phyloP scores from a whole-genome alignment of 1,284 basidiomycete species.

The Ganoderma meredithae region DNA sequence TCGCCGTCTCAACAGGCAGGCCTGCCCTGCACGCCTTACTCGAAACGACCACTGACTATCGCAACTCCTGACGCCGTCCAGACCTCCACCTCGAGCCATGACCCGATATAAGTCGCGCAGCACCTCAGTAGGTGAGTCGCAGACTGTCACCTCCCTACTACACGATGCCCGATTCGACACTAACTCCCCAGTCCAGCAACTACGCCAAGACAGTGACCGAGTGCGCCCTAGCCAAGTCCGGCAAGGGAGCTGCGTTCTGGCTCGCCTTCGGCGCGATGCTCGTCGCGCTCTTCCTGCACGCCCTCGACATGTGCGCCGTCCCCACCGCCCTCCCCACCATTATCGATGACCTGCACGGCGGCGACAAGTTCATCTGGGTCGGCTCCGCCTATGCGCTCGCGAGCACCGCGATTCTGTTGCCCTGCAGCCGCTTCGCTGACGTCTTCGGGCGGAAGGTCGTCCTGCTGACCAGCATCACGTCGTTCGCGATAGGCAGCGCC shows the following conservation, averaged over 20 bases:
- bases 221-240: background rate
- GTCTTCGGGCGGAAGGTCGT: conserved; percentile 38
- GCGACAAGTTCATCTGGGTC: conserved; percentile 27
- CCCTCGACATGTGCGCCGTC: conserved; percentile 28
- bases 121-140: background rate
- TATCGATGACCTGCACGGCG: conserved; percentile 24
- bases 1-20: background rate
- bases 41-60: background rate
- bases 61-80: background rate
- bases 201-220: background rate
- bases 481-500: conserved; percentile 40
- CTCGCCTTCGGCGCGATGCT: conserved; percentile 20
- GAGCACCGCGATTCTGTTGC: conserved; percentile 37
- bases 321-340: conserved; percentile 34
- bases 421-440: conserved; percentile 36
- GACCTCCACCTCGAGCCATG: background rate
- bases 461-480: conserved; percentile 31
- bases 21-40: background rate
- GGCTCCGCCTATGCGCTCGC: conserved; percentile 34
- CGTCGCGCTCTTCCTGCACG: conserved; percentile 22
- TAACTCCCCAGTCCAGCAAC: background rate
- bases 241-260: conserved; percentile 19
- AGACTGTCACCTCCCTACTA: background rate
- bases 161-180: background rate
- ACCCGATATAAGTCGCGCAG: background rate